phyloP scores from a whole-genome alignment of 495 filamentous ascomycete species.

The Penicillium tannophilum region DNA sequence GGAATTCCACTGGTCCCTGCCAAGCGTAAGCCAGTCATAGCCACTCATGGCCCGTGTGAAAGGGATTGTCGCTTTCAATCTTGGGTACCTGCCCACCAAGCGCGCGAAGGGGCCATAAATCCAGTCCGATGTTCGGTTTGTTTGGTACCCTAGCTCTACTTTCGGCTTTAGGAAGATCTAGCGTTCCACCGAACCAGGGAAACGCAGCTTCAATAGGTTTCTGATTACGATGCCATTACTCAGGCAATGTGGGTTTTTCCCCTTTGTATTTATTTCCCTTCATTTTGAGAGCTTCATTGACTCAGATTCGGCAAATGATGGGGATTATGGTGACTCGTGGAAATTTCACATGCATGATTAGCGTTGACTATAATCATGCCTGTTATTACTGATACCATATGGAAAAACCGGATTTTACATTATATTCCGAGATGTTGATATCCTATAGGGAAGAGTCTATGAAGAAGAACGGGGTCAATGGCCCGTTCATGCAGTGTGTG shows the following conservation, averaged over 20 bases:
- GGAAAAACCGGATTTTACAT: neutral
- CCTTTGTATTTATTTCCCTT: neutral
- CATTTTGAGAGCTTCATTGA: neutral
- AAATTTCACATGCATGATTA: too few relatives aligned
- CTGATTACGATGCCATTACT: conserved; percentile 9
- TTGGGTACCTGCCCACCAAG: conserved; percentile 3
- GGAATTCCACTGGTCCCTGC: conserved; percentile 8
- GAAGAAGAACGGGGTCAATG: conserved; percentile 6
- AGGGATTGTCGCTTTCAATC: conserved; percentile 10
- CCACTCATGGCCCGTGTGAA: conserved; percentile 5
- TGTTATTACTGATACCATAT: too few relatives aligned
- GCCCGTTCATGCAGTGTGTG: conserved; percentile 8
- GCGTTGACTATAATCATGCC: too few relatives aligned
- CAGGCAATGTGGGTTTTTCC: neutral
- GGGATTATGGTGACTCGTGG: neutral
- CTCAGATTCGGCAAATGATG: neutral
- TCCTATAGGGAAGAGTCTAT: neutral
- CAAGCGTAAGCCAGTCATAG: conserved; percentile 1
- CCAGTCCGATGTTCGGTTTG: neutral
- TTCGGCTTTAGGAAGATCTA: conserved; percentile 9
- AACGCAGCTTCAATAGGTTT: conserved; percentile 8
- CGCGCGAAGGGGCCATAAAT: neutral
- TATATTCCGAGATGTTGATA: neutral
- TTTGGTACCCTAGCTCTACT: conserved; percentile 4
- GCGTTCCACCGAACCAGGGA: conserved; percentile 10